Base-by-base conservation (phyloP, 305 asterid genomes). In the Petunia hybrid region DNA sequence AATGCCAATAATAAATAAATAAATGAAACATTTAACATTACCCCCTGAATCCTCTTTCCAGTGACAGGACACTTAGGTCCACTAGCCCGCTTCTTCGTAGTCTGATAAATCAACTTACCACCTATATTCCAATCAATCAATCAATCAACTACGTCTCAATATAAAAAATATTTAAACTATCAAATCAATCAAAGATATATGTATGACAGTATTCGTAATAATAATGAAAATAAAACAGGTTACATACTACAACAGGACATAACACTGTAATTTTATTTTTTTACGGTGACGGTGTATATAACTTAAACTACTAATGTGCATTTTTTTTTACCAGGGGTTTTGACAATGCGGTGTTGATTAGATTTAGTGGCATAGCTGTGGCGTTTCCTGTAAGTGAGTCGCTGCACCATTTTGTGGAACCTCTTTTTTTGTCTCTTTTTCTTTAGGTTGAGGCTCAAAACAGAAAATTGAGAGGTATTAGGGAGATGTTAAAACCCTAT, bases 321-420 rank as follows among this genome's bases (percentile, higher is more conserved):
- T 55, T 55, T 13, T 55, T 8, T 40, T 22, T 41, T 85, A 87
- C 93, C 93, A 41, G 91, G 93, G 42, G 93, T 90, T 85, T 88
- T 90, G 85, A 90, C 91, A 84, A 90, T 78, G 16, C 93, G 81
- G 69, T 88, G 90, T 60, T 90, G 91, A 48, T 90, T 90, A 81
- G 93, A 90, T 80, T 88, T 90, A n/a, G 93, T 90, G 78, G 93
- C 93, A 87, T 88, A 90, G 87, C 93, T 87, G 48, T 90, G 93
- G 80, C 93, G 83, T 71, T 53, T 81, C 79, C 93, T 81, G 85
- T 90, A 90, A 0, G 91, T 88, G 45, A 90, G 85, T 70, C 93
- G 82, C 83, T 90, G 93, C 84, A 87, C 93, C 93, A 89, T 87
- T 80, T 86, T 82, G n/a, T 3, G 6, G 42, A 36, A 31, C 77